Evolutionary conservation across 2,329 filamentous ascomycete genomes (phyloP), one percentile per base, ranked within the genome.

Genomic region (Stachybotrys chartarum): DNA sequence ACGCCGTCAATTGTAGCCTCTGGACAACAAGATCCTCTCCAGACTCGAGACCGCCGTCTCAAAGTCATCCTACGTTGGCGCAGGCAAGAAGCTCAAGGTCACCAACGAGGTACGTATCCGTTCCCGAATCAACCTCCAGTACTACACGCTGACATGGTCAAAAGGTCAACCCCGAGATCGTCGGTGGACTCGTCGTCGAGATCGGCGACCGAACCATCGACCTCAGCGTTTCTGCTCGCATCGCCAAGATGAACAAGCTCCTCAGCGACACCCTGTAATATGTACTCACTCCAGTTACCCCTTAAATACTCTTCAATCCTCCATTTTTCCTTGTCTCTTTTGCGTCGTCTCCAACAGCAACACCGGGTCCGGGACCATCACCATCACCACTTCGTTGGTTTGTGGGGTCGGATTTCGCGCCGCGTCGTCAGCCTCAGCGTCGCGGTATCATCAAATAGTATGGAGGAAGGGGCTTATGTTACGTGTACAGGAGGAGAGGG

Each of bases 231-330:
- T 93, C 93, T 52, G 82, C 89, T 73, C 95, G 93, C 84, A 88
- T 99, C 76, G 84, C 90, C 74, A 96, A 91, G 86, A 90, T 99
- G 85, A 99, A 99, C 90, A 99, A 97, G 88, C 87, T 96, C 74
- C 88, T 99, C 72, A 92, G 84, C 66, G 94, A 99, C 78, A 83
- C 88, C 76, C 82, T 99, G 89, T 99, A 96, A 90, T 24, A 91
- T 61, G 54, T 56, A 60, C 50, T 16, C 18, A 52, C 50, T 30
- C 18, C 17, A 16, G 44, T 44, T 11, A 39, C n/a, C 35, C 24
- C 24, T 24, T 35, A n/a, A 8, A 44, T 52, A 54, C 56, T 55
- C 51, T 44, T 55, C 61, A 63, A 65, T 55, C 55, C 59, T 58
- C 52, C 54, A 56, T 57, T 56, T 58, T 56, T 60, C 60, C 61